Percentiles rank a stretch among this genome's conserved stretches.
phyloP scores from a whole-genome alignment of 2,329 filamentous ascomycete species.

The Fusarium guadeloupense region DNA sequence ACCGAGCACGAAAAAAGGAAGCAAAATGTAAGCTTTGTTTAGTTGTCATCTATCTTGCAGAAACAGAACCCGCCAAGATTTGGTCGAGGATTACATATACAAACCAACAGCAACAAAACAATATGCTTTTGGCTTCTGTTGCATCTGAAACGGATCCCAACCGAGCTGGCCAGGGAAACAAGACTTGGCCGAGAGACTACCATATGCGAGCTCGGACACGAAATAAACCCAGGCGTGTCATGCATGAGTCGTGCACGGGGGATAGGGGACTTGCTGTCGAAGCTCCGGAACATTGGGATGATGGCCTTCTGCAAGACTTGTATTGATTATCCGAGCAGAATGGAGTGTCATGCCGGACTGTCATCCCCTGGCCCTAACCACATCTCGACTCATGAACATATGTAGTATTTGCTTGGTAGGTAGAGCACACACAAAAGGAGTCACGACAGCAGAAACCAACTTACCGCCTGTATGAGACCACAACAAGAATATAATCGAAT shows the following conservation, averaged over 20 bases:
- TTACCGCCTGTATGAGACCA: slow-evolving; percentile 10
- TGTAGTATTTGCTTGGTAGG: neutral
- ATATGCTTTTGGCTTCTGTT: neutral
- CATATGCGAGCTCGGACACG: neutral
- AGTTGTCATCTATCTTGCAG: neutral
- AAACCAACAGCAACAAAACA: neutral
- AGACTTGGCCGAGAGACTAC: neutral
- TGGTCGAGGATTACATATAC: neutral
- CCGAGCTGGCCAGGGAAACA: neutral
- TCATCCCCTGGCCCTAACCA: slow-evolving; percentile 5
- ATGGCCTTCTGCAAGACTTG: slow-evolving; percentile 6
- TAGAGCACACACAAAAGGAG: neutral
- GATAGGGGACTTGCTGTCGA: slow-evolving; percentile 10
- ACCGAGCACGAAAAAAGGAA: neutral
- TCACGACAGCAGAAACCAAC: slow-evolving; percentile 28
- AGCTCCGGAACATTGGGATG: slow-evolving; percentile 6
- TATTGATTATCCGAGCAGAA: slow-evolving; percentile 10
- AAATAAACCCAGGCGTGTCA: slow-evolving; percentile 19
- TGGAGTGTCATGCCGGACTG: slow-evolving; percentile 36
- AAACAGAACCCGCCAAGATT: neutral
- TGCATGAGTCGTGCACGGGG: slow-evolving; percentile 29
- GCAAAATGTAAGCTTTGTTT: neutral
- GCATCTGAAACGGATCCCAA: slow-evolving; percentile 2
- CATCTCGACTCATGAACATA: slow-evolving; percentile 28
- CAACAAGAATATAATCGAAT: neutral